Base-by-base conservation (phyloP, 306 rosid species). In the Inga oerstediana region DNA sequence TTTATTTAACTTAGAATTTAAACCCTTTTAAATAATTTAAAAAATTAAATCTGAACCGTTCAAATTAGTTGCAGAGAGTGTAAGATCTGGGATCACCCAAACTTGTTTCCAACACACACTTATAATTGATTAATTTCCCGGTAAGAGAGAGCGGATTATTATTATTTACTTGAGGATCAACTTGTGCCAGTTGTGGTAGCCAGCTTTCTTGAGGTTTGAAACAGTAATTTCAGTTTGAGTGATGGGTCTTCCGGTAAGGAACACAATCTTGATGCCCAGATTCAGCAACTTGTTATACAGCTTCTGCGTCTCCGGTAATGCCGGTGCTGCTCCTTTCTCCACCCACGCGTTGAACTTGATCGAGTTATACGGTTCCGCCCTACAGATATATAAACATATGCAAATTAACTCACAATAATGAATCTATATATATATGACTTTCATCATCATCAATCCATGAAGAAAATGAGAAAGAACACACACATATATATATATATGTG, bases 291-390 rank as follows among this genome's bases (percentile, higher is more conserved):
- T 62, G 1, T 80, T 46, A 79, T 89, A 87, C 7, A 89, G 86
- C 49, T 48, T 10, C 8, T 74, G 76, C 52, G 78, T 82, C 79
- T 82, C 92, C 1, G 92, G 88, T 85, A 89, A 62, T 22, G 88
- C 87, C 5, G 81, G 88, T 67, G 85, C 88, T 61, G 0, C 39
- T 30, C 70, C 88, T 19, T 39, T 13, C 4, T 4, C 15, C 7
- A 74, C 78, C 90, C 88, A 89, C 14, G 7, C 59, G 54, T 65
- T 4, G 71, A 82, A 82, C 41, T 19, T 0, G 8, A 85, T 86
- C 3, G 79, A 0, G 76, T 86, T 81, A 59, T 11, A 81, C 1
- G 76, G 58, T 69, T 86, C 66, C 13, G 17, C 70, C 83, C 91
- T 86, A 51, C 7, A 15, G 0, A 14, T 51, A 5, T 5, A 16